phyloP scores from a whole-genome alignment of 371 early-diverging fungal genomes.

The Mucor indicus region DNA sequence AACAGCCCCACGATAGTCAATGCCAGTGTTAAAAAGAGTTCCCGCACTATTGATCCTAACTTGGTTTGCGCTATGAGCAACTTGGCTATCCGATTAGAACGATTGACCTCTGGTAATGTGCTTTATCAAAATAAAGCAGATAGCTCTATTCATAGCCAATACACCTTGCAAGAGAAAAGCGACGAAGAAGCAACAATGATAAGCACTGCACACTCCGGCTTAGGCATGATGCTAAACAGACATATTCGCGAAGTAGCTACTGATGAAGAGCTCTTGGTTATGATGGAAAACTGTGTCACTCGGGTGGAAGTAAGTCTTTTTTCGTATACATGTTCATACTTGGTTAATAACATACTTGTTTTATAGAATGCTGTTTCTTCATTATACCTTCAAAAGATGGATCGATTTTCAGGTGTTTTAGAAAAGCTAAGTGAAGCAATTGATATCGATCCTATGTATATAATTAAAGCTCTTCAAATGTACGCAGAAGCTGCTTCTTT shows the following conservation, averaged over 20 bases:
- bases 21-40: not conserved
- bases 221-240: slow-evolving; percentile 31
- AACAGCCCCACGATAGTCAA: not conserved
- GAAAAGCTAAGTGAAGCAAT: slow-evolving; percentile 58
- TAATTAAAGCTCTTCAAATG: slow-evolving; percentile 63
- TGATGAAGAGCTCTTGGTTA: slow-evolving; percentile 53
- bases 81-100: slow-evolving; percentile 43
- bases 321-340: not conserved
- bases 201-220: slow-evolving; percentile 15
- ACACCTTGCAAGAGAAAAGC: slow-evolving; percentile 2
- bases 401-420: slow-evolving; percentile 52
- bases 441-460: slow-evolving; percentile 55
- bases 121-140: slow-evolving; percentile 21
- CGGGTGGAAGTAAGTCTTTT: slow-evolving; percentile 51
- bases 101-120: slow-evolving; percentile 34
- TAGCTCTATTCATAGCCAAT: slow-evolving; percentile 21
- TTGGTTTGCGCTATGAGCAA: slow-evolving; percentile 34
- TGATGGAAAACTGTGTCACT: slow-evolving; percentile 60
- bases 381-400: slow-evolving; percentile 56
- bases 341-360: not conserved
- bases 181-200: slow-evolving; percentile 13
- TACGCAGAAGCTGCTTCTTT: slow-evolving; percentile 43
- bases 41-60: slow-evolving; percentile 31
- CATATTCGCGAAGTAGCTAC: slow-evolving; percentile 54
- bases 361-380: slow-evolving; percentile 57